Conservation (phyloP, 345 rosid species). For the Heritiera fomes region DNA sequence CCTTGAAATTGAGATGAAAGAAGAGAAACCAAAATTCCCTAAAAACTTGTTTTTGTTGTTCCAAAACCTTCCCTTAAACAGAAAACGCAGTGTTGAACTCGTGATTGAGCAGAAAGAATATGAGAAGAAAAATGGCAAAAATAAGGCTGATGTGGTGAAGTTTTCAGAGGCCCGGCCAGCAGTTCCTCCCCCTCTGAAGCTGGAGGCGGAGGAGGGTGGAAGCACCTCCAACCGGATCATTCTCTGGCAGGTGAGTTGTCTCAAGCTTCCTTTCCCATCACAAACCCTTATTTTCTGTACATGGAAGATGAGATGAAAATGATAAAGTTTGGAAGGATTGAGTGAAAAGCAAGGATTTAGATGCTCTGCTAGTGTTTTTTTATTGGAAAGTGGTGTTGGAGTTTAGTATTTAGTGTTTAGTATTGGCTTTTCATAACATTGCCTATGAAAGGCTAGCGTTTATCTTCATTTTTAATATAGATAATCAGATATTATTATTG, state of each 20-base stretch:
- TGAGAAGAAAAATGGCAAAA: background rate
- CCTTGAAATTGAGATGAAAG: background rate
- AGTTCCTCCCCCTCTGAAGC: constrained; percentile 34
- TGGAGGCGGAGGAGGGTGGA: constrained; percentile 26
- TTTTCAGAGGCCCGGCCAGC: constrained; percentile 33
- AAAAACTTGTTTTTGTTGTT: constrained; percentile 1
- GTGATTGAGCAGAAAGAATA: background rate
- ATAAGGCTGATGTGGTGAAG: constrained; percentile 28
- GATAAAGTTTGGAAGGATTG: too few species aligned
- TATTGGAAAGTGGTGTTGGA: too few species aligned
- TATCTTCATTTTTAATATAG: too few species aligned
- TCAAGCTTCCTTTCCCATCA: background rate
- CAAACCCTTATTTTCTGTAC: too few species aligned
- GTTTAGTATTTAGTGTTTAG: too few species aligned
- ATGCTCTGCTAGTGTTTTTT: too few species aligned
- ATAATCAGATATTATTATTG: too few species aligned
- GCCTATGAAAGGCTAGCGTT: too few species aligned
- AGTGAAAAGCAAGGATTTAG: too few species aligned
- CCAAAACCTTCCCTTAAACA: background rate
- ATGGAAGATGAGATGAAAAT: too few species aligned
- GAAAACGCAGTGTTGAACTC: constrained; percentile 8
- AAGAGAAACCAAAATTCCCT: constrained; percentile 10
- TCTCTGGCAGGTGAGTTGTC: constrained; percentile 28
- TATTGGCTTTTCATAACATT: too few species aligned
- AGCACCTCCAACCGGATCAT: constrained; percentile 17